Percentiles rank a stretch among this genome's conserved stretches.
phyloP scores from a whole-genome alignment of 805 yeast genomes.

The Kluyveromyces starmeri region DNA sequence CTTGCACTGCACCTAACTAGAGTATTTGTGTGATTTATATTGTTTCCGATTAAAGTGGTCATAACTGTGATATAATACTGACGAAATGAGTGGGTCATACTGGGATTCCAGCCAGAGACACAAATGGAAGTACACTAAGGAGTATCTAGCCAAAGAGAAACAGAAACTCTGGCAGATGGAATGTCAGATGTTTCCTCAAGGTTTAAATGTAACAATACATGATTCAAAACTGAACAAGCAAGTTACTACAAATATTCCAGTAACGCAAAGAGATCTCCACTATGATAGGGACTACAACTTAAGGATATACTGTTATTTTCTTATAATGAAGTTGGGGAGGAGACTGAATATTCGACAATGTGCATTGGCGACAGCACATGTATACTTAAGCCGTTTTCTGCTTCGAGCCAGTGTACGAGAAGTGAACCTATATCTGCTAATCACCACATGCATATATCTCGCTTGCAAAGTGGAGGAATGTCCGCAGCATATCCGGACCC shows the following conservation, averaged over 20 bases:
- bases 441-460: conserved; percentile 78
- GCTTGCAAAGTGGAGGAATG: conserved; percentile 94
- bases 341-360: conserved; percentile 71
- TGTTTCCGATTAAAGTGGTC: no score
- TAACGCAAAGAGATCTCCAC: conserved; percentile 33
- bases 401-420: conserved; percentile 68
- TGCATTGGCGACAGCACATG: conserved; percentile 82
- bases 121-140: conserved; percentile 74
- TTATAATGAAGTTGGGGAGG: conserved; percentile 70
- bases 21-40: no score
- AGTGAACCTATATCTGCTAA: conserved; percentile 68
- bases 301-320: conserved; percentile 70
- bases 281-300: conserved; percentile 46
- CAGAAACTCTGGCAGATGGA: conserved; percentile 34
- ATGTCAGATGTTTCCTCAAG: conserved; percentile 28
- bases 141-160: conserved; percentile 40
- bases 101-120: conserved; percentile 79
- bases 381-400: conserved; percentile 71
- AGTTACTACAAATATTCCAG: conserved; percentile 34
- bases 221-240: conserved; percentile 17
- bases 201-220: conserved; percentile 28
- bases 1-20: no score
- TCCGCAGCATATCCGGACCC: conserved; percentile 84
- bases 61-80: not conserved
- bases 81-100: conserved; percentile 64